phyloP scores from a whole-genome alignment of 2,329 filamentous ascomycete genomes.

The Ustulina deusta region DNA sequence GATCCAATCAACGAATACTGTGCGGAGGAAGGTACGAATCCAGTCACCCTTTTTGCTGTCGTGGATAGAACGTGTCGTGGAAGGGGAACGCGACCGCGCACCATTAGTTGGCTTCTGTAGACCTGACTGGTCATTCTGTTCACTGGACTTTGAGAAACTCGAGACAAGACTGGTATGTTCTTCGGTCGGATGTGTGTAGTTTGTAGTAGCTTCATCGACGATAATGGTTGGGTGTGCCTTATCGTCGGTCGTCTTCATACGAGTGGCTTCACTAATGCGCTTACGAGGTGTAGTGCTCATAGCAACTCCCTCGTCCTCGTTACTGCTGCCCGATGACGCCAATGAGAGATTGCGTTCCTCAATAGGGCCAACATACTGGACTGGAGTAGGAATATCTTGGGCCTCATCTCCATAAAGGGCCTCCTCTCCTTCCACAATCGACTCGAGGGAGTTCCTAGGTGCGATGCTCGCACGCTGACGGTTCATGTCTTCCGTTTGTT shows the following conservation, averaged over 20 bases:
- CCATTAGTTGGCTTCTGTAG: conserved; percentile 38
- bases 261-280: neutral
- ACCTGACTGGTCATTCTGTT: conserved; percentile 27
- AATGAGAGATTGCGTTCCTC: conserved; percentile 23
- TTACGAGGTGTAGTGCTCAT: conserved; percentile 39
- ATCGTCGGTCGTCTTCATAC: conserved; percentile 1
- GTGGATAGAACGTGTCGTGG: conserved; percentile 28
- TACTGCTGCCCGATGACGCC: conserved; percentile 31
- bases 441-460: conserved; percentile 41
- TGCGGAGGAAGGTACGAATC: conserved; percentile 52
- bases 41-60: conserved; percentile 39
- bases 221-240: neutral
- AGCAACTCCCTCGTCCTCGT: conserved; percentile 48
- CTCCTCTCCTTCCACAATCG: conserved; percentile 47
- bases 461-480: conserved; percentile 10
- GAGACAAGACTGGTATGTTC: conserved; percentile 6
- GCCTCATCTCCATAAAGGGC: conserved; percentile 6
- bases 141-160: conserved; percentile 27
- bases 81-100: conserved; percentile 36
- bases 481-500: conserved; percentile 3
- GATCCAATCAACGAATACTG: conserved; percentile 56
- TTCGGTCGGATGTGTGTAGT: conserved; percentile 13
- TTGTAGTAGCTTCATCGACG: conserved; percentile 3
- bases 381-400: conserved; percentile 4
- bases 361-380: conserved; percentile 41